A percentile compares a stretch with the other conserved stretches of the same genome.
Evolutionary conservation across 2,329 filamentous ascomycete species (phyloP).

Genomic region (Verticillium dahliae): DNA sequence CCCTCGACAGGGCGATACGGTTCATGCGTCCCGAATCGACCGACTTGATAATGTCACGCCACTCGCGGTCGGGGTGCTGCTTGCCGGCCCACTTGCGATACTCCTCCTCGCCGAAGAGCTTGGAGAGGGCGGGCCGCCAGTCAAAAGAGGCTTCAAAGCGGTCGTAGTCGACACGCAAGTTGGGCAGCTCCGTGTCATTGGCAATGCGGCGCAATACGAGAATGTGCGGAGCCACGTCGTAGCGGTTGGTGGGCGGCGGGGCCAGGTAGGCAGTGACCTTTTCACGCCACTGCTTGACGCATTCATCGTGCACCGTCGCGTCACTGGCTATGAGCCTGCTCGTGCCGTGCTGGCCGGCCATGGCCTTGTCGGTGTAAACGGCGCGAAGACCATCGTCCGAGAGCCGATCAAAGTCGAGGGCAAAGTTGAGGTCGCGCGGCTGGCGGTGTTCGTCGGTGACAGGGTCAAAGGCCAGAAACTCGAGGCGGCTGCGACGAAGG

Average conservation of each 20-base stretch:
- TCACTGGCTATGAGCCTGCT: background rate
- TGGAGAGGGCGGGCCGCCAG: conserved; percentile 9
- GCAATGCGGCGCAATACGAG: conserved; percentile 6
- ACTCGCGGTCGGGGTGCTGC: background rate
- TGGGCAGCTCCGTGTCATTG: conserved; percentile 11
- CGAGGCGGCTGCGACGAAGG: conserved; percentile 6
- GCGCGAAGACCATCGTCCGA: conserved; percentile 3
- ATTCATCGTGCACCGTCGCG: background rate
- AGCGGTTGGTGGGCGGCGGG: background rate
- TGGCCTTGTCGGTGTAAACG: conserved; percentile 2
- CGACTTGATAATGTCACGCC: background rate
- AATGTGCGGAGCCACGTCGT: conserved; percentile 5
- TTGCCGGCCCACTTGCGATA: conserved; percentile 7
- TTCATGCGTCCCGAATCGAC: background rate
- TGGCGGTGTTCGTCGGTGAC: background rate
- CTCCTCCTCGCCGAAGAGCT: conserved; percentile 11
- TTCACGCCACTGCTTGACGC: conserved; percentile 4
- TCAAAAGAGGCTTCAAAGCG: conserved; percentile 5
- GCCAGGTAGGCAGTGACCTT: conserved; percentile 3
- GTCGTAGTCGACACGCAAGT: conserved; percentile 4
- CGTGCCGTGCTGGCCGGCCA: background rate
- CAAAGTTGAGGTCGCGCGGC: conserved; percentile 1
- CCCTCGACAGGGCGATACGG: conserved; percentile 1
- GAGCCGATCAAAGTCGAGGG: conserved; percentile 3
- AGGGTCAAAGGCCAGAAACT: conserved; percentile 4